These are phyloP conservation scores for Annulohypoxylon stygium DNA, from an alignment of 495 filamentous ascomycete species.

Conservation along the genomic window DNA sequence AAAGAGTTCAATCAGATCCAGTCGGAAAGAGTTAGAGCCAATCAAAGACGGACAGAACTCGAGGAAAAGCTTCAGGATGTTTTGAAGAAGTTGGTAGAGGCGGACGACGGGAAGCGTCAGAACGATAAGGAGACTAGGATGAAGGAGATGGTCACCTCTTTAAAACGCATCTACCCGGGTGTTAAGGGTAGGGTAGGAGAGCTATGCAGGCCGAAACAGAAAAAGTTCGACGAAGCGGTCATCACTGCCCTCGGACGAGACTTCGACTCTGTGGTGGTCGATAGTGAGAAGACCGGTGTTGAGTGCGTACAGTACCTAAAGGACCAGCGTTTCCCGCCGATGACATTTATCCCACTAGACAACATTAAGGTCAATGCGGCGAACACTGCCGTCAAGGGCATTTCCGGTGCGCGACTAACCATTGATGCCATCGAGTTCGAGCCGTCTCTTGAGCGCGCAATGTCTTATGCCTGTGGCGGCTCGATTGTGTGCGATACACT, in stretches of 20 bases:
- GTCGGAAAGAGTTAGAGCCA: constrained; percentile 83
- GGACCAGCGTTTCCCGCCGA: constrained; percentile 84
- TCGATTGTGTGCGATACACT: constrained; percentile 95
- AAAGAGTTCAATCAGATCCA: constrained; percentile 86
- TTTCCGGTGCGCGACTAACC: constrained; percentile 85
- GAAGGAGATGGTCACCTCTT: constrained; percentile 81
- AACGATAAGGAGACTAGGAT: constrained; percentile 81
- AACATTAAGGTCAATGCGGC: constrained; percentile 93
- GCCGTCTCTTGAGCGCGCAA: constrained; percentile 84
- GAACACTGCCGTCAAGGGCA: constrained; percentile 90
- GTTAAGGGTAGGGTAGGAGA: constrained; percentile 92
- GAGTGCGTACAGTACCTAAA: constrained; percentile 95
- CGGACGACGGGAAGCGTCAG: constrained; percentile 84
- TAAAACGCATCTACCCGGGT: constrained; percentile 92
- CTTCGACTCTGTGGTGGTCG: constrained; percentile 95
- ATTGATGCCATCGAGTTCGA: constrained; percentile 98
- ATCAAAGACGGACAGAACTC: constrained; percentile 84
- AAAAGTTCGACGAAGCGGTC: constrained; percentile 93
- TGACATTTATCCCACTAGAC: constrained; percentile 94
- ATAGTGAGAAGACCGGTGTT: constrained; percentile 92
- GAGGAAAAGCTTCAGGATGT: constrained; percentile 91
- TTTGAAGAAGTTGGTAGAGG: constrained; percentile 81
- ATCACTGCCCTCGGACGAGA: constrained; percentile 92
- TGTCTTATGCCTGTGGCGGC: constrained; percentile 93
- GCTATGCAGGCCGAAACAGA: constrained; percentile 94